Evolutionary conservation across 2,329 filamentous ascomycete species (phyloP).

Genomic region (Ceratocystis variospora): DNA sequence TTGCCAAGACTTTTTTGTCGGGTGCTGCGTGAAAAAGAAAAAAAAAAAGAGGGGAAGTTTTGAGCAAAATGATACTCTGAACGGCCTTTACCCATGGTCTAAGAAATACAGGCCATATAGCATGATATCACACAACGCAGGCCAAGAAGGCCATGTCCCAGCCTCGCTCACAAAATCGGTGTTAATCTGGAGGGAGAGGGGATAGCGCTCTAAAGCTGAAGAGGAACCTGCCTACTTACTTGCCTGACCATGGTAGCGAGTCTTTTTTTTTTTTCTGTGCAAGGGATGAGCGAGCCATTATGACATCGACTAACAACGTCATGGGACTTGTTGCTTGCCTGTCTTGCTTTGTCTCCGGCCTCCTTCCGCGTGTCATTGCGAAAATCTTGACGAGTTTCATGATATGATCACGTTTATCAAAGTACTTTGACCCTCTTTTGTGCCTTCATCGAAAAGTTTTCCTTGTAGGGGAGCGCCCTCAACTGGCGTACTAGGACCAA

Average conservation of each 20-base stretch:
- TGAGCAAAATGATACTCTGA: background rate
- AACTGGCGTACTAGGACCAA: background rate
- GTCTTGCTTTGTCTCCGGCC: background rate
- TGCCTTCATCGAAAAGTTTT: background rate
- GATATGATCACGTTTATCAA: background rate
- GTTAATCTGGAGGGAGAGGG: background rate
- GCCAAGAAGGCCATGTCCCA: background rate
- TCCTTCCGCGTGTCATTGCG: background rate
- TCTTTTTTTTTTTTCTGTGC: background rate
- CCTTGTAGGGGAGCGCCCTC: background rate
- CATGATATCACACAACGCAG: slow-evolving; percentile 1
- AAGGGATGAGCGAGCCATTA: background rate
- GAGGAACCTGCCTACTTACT: background rate
- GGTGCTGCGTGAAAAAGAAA: too few relatives aligned
- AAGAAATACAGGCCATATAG: background rate
- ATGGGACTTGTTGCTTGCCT: background rate
- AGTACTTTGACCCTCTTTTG: background rate
- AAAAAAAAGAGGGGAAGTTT: background rate
- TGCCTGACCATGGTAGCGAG: background rate
- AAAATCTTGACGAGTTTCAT: background rate
- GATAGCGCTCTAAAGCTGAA: background rate
- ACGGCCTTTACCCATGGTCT: background rate
- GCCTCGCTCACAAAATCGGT: background rate
- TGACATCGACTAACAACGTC: background rate
- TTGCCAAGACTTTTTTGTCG: background rate